Conservation (phyloP, 768 basidiomycete species). For the Pleurotus tuoliensis region DNA sequence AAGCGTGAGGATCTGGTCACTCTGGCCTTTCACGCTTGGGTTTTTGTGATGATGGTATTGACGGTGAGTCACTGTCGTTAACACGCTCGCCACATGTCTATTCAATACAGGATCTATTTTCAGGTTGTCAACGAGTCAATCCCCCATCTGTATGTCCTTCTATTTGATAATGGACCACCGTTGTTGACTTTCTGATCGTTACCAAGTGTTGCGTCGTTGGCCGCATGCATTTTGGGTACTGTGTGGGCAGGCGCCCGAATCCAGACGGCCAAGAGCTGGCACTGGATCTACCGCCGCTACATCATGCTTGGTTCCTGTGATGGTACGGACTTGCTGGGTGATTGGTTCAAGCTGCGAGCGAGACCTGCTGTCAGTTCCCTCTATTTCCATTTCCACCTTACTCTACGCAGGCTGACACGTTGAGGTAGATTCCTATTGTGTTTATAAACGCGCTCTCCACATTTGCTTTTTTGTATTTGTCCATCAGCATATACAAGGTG, state of each 20-base stretch:
- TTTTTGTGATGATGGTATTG: slow-evolving; percentile 39
- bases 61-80: slow-evolving; percentile 31
- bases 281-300: slow-evolving; percentile 26
- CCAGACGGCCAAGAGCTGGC: slow-evolving; percentile 24
- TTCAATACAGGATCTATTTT: not conserved
- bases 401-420: not conserved
- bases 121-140: not conserved
- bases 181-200: not conserved
- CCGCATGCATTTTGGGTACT: slow-evolving; percentile 42
- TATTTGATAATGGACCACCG: not conserved
- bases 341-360: slow-evolving; percentile 36
- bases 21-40: slow-evolving; percentile 44
- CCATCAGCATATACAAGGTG: slow-evolving; percentile 40
- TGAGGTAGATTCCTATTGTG: slow-evolving; percentile 35
- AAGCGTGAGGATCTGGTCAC: slow-evolving; percentile 46
- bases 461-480: slow-evolving; percentile 32
- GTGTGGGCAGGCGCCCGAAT: slow-evolving; percentile 46
- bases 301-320: slow-evolving; percentile 36
- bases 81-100: not conserved
- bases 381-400: not conserved
- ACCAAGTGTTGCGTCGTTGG: slow-evolving; percentile 40
- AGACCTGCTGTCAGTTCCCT: slow-evolving; percentile 31
- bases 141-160: not conserved
- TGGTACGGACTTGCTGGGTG: slow-evolving; percentile 34
- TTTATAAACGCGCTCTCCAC: slow-evolving; percentile 34